A percentile compares a stretch with the other conserved stretches of the same genome.
Evolutionary conservation across 1,284 basidiomycete genomes (phyloP).

Genomic region (Ustilago shanxiensis): DNA sequence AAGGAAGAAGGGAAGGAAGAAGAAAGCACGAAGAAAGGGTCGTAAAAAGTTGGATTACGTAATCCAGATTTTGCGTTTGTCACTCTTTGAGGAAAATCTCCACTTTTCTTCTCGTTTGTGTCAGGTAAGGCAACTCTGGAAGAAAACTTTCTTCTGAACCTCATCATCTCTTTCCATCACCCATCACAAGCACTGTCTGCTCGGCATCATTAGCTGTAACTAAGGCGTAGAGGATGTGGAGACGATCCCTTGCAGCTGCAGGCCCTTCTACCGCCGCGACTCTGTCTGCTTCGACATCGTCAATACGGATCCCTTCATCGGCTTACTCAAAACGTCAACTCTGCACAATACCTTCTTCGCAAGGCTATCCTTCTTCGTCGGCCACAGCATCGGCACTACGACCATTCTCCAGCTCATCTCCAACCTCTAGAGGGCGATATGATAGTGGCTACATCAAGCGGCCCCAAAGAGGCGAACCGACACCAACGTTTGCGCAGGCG

Average conservation of each 20-base stretch:
- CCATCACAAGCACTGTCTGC: no score
- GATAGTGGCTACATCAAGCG: conserved; percentile 20
- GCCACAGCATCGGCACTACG: neutral
- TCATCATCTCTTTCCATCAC: neutral
- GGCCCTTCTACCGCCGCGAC: conserved; percentile 15
- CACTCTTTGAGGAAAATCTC: conserved; percentile 13
- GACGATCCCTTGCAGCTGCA: conserved; percentile 19
- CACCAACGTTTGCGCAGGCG: neutral
- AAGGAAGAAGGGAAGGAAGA: neutral
- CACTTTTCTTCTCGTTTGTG: conserved; percentile 26
- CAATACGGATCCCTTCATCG: neutral
- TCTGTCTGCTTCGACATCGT: conserved; percentile 1
- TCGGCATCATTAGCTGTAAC: no score
- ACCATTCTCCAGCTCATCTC: conserved; percentile 10
- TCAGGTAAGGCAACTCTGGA: neutral
- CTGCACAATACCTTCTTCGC: neutral
- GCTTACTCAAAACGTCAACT: conserved; percentile 8
- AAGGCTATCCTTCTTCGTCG: conserved; percentile 6
- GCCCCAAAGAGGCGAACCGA: neutral
- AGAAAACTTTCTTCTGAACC: conserved; percentile 6
- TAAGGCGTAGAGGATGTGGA: conserved; percentile 13
- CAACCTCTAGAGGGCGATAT: conserved; percentile 7
- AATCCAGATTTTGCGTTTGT: conserved; percentile 17
- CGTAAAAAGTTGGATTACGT: conserved; percentile 20
- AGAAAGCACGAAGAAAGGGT: neutral